A percentile compares a stretch with the other conserved stretches of the same genome.
These are phyloP conservation scores for Gentiana dahurica DNA, from an alignment of 257 asterid genomes.

Conservation along the genomic window DNA sequence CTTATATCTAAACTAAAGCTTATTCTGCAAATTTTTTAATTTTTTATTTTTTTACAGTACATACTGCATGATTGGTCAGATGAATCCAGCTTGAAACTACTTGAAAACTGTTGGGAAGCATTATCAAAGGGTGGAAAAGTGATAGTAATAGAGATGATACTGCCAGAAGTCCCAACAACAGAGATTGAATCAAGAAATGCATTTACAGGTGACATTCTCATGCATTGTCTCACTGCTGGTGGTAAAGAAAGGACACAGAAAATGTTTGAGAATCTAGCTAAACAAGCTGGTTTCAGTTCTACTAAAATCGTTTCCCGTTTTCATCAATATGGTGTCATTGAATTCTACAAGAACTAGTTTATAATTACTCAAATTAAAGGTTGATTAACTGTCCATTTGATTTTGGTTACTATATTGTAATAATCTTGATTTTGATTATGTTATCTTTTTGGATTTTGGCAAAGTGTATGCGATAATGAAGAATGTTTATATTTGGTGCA, in stretches of 20 bases:
- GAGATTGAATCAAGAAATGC: conserved; percentile 4
- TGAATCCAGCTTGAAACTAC: conserved; percentile 16
- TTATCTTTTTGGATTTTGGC: too few relatives aligned
- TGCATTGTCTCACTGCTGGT: conserved; percentile 14
- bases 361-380: neutral
- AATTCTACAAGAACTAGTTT: conserved; percentile 12
- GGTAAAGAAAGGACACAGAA: conserved; percentile 20
- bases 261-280: conserved; percentile 16
- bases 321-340: conserved; percentile 15
- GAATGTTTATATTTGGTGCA: too few relatives aligned
- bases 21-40: neutral
- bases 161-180: conserved; percentile 13
- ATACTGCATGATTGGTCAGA: conserved; percentile 26
- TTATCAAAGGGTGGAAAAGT: conserved; percentile 20
- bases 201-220: conserved; percentile 6
- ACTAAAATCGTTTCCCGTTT: conserved; percentile 3
- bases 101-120: conserved; percentile 16
- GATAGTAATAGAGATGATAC: conserved; percentile 13
- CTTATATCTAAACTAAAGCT: too few relatives aligned
- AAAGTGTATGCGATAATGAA: too few relatives aligned
- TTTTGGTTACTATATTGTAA: neutral
- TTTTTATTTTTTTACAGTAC: neutral
- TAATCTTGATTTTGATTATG: neutral
- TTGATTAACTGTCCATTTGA: neutral
- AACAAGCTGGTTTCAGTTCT: conserved; percentile 14